Evolutionary conservation across 495 filamentous ascomycete species (phyloP).

Genomic region (Penicillium soppii): DNA sequence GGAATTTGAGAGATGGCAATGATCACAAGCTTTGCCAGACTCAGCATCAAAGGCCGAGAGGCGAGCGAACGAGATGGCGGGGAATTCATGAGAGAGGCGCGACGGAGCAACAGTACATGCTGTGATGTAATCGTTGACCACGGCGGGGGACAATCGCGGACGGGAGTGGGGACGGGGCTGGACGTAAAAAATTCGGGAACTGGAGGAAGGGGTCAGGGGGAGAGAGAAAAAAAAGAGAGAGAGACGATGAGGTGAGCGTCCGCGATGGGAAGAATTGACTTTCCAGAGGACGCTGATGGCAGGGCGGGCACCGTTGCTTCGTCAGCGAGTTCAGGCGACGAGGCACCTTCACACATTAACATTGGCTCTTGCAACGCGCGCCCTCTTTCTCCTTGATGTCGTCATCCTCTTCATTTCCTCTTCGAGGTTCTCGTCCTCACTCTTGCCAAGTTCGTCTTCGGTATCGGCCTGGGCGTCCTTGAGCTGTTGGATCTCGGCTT

Average conservation of each 20-base stretch:
- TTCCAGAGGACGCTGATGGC: no score
- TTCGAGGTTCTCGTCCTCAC: not conserved
- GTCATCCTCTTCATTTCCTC: not conserved
- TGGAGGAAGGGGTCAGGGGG: not conserved
- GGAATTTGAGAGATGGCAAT: slow-evolving; percentile 45
- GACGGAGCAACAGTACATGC: not conserved
- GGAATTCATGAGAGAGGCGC: slow-evolving; percentile 29
- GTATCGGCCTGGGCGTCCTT: no score
- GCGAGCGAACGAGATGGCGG: slow-evolving; percentile 33
- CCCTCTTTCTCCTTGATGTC: not conserved
- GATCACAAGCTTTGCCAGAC: slow-evolving; percentile 49
- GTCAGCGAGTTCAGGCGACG: no score
- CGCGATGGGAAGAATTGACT: no score
- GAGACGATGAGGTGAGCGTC: not conserved
- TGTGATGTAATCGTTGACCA: not conserved
- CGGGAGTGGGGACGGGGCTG: not conserved
- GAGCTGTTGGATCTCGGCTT: not conserved
- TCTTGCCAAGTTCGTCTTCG: not conserved
- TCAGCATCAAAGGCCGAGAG: slow-evolving; percentile 43
- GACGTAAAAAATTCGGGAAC: not conserved
- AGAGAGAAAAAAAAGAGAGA: slow-evolving; percentile 6
- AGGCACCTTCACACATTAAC: no score
- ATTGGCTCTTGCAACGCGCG: no score
- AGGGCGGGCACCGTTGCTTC: not conserved
- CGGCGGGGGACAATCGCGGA: not conserved